Conservation (phyloP, 768 basidiomycete species). For the Tricholoma matsutake region DNA sequence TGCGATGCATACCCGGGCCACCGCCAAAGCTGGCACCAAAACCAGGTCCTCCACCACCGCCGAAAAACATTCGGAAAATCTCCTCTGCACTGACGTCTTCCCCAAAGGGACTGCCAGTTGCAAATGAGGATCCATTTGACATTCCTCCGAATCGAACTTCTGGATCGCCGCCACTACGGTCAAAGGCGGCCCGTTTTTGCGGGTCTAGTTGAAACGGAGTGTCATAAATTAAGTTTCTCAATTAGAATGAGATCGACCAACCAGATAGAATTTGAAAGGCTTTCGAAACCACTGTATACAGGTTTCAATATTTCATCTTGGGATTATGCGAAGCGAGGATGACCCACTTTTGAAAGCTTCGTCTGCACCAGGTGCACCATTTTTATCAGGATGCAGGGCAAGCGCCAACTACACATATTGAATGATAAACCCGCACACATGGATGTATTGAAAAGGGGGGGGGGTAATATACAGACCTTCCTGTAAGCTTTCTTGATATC, state of each 20-base stretch:
- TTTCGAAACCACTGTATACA: conserved; percentile 84
- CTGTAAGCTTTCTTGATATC: conserved; percentile 95
- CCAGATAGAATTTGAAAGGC: conserved; percentile 94
- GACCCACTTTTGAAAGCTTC: conserved; percentile 91
- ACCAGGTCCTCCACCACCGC: conserved; percentile 60
- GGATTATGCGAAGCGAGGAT: conserved; percentile 24
- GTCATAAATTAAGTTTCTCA: neutral
- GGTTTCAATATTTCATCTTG: conserved; percentile 2
- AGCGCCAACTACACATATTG: conserved; percentile 63
- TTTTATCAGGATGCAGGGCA: conserved; percentile 89
- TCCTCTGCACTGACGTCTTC: conserved; percentile 81
- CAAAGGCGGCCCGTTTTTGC: conserved; percentile 85
- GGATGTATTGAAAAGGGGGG: neutral
- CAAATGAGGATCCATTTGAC: conserved; percentile 53
- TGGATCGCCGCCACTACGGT: conserved; percentile 84
- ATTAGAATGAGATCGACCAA: conserved; percentile 18
- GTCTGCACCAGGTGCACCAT: conserved; percentile 96
- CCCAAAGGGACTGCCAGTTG: conserved; percentile 42
- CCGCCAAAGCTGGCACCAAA: conserved; percentile 52
- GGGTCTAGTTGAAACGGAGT: conserved; percentile 48
- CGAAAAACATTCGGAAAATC: conserved; percentile 98
- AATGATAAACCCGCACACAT: conserved; percentile 5
- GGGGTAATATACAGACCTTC: conserved; percentile 54
- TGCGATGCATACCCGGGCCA: conserved; percentile 42
- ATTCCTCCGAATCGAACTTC: conserved; percentile 77